These are phyloP conservation scores for Mercurialis annua DNA, from an alignment of 345 rosid genomes.

Conservation along the genomic window DNA sequence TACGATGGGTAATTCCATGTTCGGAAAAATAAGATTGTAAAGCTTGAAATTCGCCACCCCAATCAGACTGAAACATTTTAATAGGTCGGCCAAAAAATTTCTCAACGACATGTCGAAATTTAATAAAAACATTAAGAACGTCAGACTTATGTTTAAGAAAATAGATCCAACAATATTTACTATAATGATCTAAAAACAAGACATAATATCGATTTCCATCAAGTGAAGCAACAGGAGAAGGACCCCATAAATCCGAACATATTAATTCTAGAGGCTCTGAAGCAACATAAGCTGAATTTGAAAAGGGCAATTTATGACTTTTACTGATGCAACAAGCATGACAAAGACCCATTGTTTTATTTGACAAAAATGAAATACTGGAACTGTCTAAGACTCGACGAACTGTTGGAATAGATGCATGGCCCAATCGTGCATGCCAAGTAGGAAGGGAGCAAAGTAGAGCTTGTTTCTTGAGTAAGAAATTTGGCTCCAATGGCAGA, in stretches of 20 bases:
- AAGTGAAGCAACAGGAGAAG: not conserved
- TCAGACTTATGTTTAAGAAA: too few species aligned
- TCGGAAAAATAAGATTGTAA: not conserved
- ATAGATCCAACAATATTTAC: too few species aligned
- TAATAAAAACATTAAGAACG: too few species aligned
- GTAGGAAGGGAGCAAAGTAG: not conserved
- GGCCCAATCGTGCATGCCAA: not conserved
- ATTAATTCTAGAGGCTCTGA: not conserved
- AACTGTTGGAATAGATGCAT: not conserved
- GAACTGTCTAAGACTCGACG: not conserved
- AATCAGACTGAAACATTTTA: too few species aligned
- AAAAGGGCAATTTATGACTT: not conserved
- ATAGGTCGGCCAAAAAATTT: too few species aligned
- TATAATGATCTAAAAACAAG: too few species aligned
- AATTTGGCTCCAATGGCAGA: not conserved
- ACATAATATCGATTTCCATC: not conserved
- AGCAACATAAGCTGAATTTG: not conserved
- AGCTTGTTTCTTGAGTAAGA: not conserved
- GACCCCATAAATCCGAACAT: not conserved
- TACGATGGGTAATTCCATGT: too few species aligned
- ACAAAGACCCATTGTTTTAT: not conserved
- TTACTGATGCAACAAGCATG: not conserved
- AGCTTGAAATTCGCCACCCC: too few species aligned
- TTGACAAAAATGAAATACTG: not conserved
- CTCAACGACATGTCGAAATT: too few species aligned